These are phyloP conservation scores for Rasamsonia emersonii DNA, from an alignment of 2,329 filamentous ascomycete species.

Conservation along the genomic window DNA sequence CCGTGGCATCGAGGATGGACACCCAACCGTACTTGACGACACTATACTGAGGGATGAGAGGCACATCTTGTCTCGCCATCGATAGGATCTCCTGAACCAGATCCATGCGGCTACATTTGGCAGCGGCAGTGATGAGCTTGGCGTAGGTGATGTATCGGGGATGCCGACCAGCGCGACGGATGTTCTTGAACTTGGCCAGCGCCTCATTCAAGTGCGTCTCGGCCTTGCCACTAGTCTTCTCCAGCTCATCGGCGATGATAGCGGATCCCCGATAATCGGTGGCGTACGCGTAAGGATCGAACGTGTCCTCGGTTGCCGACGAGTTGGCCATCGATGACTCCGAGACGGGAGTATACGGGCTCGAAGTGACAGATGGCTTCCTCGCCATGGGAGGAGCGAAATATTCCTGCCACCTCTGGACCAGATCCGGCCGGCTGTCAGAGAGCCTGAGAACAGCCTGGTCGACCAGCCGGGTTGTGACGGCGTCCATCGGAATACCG, in stretches of 20 bases:
- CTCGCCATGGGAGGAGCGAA: conserved; percentile 28
- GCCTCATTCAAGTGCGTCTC: conserved; percentile 71
- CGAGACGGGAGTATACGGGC: conserved; percentile 31
- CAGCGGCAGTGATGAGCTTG: conserved; percentile 85
- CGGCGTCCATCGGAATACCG: conserved; percentile 45
- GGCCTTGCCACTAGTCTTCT: conserved; percentile 66
- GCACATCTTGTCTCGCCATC: conserved; percentile 84
- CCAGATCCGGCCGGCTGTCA: conserved; percentile 36
- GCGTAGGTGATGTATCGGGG: conserved; percentile 95
- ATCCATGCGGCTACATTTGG: conserved; percentile 73
- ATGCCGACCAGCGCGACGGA: conserved; percentile 83
- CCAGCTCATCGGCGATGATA: conserved; percentile 79
- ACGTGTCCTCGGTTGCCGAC: conserved; percentile 67
- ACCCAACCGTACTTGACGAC: conserved; percentile 93
- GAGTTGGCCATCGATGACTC: conserved; percentile 46
- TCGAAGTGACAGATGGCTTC: conserved; percentile 39
- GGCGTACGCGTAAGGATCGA: conserved; percentile 80
- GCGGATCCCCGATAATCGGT: conserved; percentile 93
- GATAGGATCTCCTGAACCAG: conserved; percentile 77
- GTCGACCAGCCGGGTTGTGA: conserved; percentile 50
- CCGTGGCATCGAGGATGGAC: conserved; percentile 92
- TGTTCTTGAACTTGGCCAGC: conserved; percentile 77
- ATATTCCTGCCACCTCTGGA: conserved; percentile 51
- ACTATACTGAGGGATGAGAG: conserved; percentile 72
- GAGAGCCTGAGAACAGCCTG: conserved; percentile 48